Evolutionary conservation across 1,284 basidiomycete genomes (phyloP), one percentile per base, ranked within the genome.

Genomic region (Megacollybia platyphylla): DNA sequence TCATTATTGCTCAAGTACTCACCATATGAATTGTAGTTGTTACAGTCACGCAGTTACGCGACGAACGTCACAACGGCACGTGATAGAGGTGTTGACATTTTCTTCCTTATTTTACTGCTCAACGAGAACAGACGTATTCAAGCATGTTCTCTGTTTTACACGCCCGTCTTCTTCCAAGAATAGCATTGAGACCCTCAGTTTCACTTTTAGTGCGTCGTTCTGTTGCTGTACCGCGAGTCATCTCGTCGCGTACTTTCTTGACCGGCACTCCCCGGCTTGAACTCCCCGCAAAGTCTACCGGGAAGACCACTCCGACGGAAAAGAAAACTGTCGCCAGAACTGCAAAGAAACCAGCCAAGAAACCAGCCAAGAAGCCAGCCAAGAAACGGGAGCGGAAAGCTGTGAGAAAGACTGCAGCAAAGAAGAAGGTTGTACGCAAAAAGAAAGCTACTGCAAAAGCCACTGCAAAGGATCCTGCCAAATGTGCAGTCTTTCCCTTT

Each of bases 211-310:
- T 6, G 31, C 31, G 31, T 34, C 11, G 11, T 34, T 34, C 31
- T 34, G 10, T 7, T 11, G 10, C 31, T 34, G 31, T 15, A 4
- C 31, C 15, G 10, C 31, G 31, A 11, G 26, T 30, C n/a, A 15
- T 43, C 36, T 20, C 46, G 39, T 53, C 52, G 45, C 58, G 58
- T 46, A 50, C 51, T 2, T 51, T 60, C 46, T 49, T 53, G 5
- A 51, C 52, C 20, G 51, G 60, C 28, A 38, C 48, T 24, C 20
- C 20, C 8, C 48, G 26, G 24, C 24, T 50, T 39, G 45, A 44
- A 42, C n/a, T 41, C 4, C 44, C 50, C 1, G 43, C 43, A 17
- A 45, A 42, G 36, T 27, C 44, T 36, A 36, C 29, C 6, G 32
- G 32, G 17, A 41, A 40, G 39, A 15, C 48, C 28, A 39, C 39